Evolutionary conservation across 164 flowering plant genomes (phyloP).

Genomic region (Dillenia turbinata): DNA sequence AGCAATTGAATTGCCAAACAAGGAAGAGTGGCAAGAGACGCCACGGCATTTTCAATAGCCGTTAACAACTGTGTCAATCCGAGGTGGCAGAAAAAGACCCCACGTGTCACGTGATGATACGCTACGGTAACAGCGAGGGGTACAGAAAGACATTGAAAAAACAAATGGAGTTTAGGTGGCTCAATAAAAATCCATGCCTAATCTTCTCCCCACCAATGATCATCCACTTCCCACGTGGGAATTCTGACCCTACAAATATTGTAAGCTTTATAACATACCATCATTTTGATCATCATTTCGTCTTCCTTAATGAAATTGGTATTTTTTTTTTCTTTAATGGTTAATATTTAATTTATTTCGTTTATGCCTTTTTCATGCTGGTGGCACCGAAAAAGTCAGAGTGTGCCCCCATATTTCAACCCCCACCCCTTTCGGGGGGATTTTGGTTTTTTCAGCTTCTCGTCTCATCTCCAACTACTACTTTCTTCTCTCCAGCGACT

Average conservation of each 20-base stretch:
- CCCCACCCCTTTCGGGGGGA: too few relatives aligned
- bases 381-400: too few relatives aligned
- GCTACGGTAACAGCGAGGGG: background rate
- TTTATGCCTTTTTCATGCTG: too few relatives aligned
- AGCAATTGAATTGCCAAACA: too few relatives aligned
- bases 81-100: slow-evolving; percentile 5
- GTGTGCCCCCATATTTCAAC: too few relatives aligned
- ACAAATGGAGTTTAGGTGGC: slow-evolving; percentile 11
- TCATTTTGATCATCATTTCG: background rate
- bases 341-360: too few relatives aligned
- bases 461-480: background rate
- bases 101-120: slow-evolving; percentile 32
- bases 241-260: slow-evolving; percentile 23
- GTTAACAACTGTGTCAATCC: too few relatives aligned
- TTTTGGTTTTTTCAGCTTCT: background rate
- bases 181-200: slow-evolving; percentile 14
- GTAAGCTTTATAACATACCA: background rate
- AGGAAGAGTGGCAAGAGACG: too few relatives aligned
- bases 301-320: background rate
- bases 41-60: too few relatives aligned
- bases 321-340: too few relatives aligned
- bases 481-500: background rate
- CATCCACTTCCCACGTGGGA: slow-evolving; percentile 54
- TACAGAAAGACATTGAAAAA: background rate
- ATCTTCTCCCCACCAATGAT: slow-evolving; percentile 61